phyloP scores from a whole-genome alignment of 1,284 basidiomycete genomes.

The Pascua guehoae region DNA sequence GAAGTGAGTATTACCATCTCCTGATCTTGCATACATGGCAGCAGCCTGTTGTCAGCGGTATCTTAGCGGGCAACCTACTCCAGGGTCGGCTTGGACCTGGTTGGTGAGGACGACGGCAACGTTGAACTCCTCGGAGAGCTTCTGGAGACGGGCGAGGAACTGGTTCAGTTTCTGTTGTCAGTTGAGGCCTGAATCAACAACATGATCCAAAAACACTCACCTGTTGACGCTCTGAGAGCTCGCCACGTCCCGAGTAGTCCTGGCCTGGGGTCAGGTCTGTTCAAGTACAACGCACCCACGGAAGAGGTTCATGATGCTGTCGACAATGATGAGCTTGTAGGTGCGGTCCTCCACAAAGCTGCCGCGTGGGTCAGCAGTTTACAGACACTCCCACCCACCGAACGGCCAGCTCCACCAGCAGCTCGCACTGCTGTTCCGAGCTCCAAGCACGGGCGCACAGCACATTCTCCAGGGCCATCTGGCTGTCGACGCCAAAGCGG shows the following conservation, averaged over 20 bases:
- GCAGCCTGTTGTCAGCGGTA: conserved; percentile 54
- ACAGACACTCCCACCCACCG: too few relatives aligned
- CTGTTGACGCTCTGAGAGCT: conserved; percentile 86
- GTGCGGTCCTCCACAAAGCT: conserved; percentile 50
- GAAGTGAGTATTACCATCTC: neutral
- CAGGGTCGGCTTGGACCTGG: conserved; percentile 83
- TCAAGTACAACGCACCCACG: conserved; percentile 48
- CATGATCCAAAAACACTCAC: conserved; percentile 16
- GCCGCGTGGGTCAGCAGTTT: neutral
- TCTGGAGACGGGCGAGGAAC: conserved; percentile 85
- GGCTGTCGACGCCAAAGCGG: conserved; percentile 80
- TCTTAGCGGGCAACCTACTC: conserved; percentile 49
- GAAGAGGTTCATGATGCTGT: conserved; percentile 94
- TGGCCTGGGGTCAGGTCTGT: conserved; percentile 50
- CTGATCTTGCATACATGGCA: conserved; percentile 58
- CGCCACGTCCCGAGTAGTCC: conserved; percentile 85
- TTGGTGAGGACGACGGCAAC: conserved; percentile 83
- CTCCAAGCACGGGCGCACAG: conserved; percentile 45
- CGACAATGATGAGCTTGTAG: conserved; percentile 55
- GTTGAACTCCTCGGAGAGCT: conserved; percentile 82
- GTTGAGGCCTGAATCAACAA: neutral
- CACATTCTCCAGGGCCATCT: conserved; percentile 68
- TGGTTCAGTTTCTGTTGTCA: conserved; percentile 54
- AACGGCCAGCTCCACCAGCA: conserved; percentile 45
- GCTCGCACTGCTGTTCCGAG: conserved; percentile 46